Evolutionary conservation across 1,284 basidiomycete species (phyloP), one percentile per base, ranked within the genome.

Genomic region (Papiliotrema terrestris): DNA sequence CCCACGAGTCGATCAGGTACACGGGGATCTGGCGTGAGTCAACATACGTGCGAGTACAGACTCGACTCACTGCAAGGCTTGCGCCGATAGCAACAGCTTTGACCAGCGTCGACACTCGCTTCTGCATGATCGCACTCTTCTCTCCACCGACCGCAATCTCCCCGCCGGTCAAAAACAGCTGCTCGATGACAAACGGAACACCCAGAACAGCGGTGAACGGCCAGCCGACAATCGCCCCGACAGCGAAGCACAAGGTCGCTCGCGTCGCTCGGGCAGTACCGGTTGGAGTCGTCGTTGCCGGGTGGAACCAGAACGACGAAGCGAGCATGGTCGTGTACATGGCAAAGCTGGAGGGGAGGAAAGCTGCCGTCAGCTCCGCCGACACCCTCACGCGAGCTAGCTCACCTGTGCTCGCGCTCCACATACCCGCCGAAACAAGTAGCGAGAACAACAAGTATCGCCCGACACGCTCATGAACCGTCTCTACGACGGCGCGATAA

Each of bases 191-290:
- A 66, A 95, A 96, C 0, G 96, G 96, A 14, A 95, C 73, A 0
- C 90, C 84, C 4, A 98, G 80, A 0, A 90, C 85, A 2, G 93
- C 81, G 11, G 89, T 83, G 72, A 98, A 99, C 1, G 96, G 96
- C 96, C 96, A 98, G 17, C 95, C 96, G 36, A 95, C 82, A 47
- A 98, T 84, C 2, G 87, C 91, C 3, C 91, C 94, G 2, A 86
- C 72, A 1, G 90, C 91, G 69, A 94, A 91, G 41, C 82, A 78
- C 26, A 88, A 57, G 0, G 88, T 89, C 0, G 89, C 83, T 17
- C 80, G 73, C 53, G 74, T 66, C 15, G 78, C 76, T 20, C 77
- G 64, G 9, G 15, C 85, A 73, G 2, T 86, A 85, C 54, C 88
- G 80, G 51, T 77, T 76, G 59, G 72, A 68, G 71, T 86, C 80